A percentile compares a stretch with the other conserved stretches of the same genome.
Conservation (phyloP, 208 protist species). For the Acanthamoeba lenticulata region DNA sequence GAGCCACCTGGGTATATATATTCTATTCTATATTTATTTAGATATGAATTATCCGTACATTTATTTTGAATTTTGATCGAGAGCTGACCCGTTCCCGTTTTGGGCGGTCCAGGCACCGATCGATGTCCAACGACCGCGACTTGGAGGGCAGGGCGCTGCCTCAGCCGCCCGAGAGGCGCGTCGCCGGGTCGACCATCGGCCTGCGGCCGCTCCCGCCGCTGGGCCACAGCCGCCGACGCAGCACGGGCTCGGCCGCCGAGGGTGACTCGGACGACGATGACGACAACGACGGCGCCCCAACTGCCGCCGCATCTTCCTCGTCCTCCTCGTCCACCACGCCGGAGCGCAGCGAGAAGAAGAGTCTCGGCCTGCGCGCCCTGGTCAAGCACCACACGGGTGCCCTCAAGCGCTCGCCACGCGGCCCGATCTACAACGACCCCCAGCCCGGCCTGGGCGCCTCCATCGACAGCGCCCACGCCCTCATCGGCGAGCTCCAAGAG, state of each 20-base stretch:
- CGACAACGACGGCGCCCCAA: not conserved
- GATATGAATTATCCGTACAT: too few relatives aligned
- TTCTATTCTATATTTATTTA: too few relatives aligned
- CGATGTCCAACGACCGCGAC: too few relatives aligned
- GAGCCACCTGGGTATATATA: too few relatives aligned
- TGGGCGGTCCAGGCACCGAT: too few relatives aligned
- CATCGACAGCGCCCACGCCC: not conserved
- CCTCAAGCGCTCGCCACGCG: not conserved
- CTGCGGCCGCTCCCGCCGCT: not conserved
- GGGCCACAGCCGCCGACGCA: not conserved
- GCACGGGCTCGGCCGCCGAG: not conserved
- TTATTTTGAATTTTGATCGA: too few relatives aligned
- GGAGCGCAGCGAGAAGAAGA: not conserved
- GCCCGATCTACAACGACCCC: not conserved
- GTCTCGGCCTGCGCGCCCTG: not conserved
- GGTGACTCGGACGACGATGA: not conserved
- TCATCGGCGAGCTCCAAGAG: not conserved
- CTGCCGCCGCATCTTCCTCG: not conserved
- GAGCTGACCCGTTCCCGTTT: too few relatives aligned
- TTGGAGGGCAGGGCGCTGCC: too few relatives aligned
- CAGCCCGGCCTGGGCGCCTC: not conserved
- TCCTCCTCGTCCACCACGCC: not conserved
- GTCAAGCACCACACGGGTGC: slow-evolving; percentile 6
- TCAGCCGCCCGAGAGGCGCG: too few relatives aligned
- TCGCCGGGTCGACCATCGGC: too few relatives aligned